Evolutionary conservation across 2,329 filamentous ascomycete species (phyloP).

Genomic region (Exophiala bonariae): DNA sequence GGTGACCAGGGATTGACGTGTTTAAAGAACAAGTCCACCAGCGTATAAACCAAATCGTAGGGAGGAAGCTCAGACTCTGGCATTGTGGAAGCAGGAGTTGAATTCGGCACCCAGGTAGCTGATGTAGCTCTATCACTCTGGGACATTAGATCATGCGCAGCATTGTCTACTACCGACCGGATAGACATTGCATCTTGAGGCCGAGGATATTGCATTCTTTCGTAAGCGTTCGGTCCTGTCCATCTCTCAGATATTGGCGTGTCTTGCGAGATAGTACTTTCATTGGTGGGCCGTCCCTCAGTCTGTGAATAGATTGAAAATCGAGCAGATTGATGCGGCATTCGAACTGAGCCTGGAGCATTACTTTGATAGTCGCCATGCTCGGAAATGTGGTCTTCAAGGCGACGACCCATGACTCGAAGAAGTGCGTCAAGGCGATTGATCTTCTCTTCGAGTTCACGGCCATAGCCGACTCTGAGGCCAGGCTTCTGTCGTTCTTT

Average conservation of each 20-base stretch:
- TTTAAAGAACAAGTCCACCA: slow-evolving; percentile 76
- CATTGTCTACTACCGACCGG: slow-evolving; percentile 20
- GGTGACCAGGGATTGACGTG: slow-evolving; percentile 85
- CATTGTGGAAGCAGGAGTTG: slow-evolving; percentile 16
- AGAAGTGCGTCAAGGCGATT: slow-evolving; percentile 51
- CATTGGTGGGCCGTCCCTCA: slow-evolving; percentile 20
- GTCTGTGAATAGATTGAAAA: slow-evolving; percentile 15
- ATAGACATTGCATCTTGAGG: slow-evolving; percentile 25
- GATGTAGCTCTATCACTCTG: slow-evolving; percentile 21
- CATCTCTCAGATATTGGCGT: slow-evolving; percentile 22
- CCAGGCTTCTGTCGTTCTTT: slow-evolving; percentile 71
- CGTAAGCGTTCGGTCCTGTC: slow-evolving; percentile 19
- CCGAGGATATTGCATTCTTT: slow-evolving; percentile 24
- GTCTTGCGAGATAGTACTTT: slow-evolving; percentile 21
- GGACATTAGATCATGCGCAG: slow-evolving; percentile 15
- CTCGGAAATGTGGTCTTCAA: slow-evolving; percentile 27
- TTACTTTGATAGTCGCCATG: slow-evolving; percentile 20
- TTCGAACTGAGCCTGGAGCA: slow-evolving; percentile 13
- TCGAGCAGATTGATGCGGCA: slow-evolving; percentile 8
- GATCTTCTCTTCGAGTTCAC: slow-evolving; percentile 59
- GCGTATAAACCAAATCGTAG: slow-evolving; percentile 70
- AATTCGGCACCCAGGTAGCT: slow-evolving; percentile 15
- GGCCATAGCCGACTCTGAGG: slow-evolving; percentile 60
- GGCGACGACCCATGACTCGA: slow-evolving; percentile 24
- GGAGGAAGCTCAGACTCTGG: slow-evolving; percentile 56